These are phyloP conservation scores for Termitomyces sp. DNA, from an alignment of 768 basidiomycete species.

Conservation along the genomic window DNA sequence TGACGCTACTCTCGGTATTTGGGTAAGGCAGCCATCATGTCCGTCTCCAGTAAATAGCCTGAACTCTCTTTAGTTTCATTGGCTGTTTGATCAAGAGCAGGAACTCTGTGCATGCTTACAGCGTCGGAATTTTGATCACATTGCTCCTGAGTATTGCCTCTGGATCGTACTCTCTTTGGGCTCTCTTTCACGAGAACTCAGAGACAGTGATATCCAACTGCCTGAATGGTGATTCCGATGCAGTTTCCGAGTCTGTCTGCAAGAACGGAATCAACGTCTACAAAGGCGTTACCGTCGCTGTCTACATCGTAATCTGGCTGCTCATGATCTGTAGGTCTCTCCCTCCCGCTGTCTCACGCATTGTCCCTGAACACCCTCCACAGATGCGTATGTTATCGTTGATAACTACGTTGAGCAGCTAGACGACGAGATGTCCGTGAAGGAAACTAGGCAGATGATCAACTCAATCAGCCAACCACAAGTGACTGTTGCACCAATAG, in stretches of 20 bases:
- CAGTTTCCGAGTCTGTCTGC: constrained; percentile 37
- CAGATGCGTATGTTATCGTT: constrained; percentile 54
- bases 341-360: background rate
- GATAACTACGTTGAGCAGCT: constrained; percentile 53
- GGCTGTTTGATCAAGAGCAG: constrained; percentile 43
- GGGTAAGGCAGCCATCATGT: constrained; percentile 37
- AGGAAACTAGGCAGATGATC: constrained; percentile 24
- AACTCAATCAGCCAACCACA: constrained; percentile 21
- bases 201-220: constrained; percentile 37
- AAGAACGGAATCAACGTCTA: constrained; percentile 38
- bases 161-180: constrained; percentile 48
- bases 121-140: constrained; percentile 41
- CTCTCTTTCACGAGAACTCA: constrained; percentile 44
- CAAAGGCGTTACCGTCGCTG: constrained; percentile 41
- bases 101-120: constrained; percentile 43
- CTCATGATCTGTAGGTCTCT: constrained; percentile 50
- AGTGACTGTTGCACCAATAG: constrained; percentile 22
- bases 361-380: background rate
- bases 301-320: constrained; percentile 52
- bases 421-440: constrained; percentile 42
- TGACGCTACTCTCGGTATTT: constrained; percentile 46
- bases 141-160: constrained; percentile 45
- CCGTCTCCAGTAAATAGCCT: background rate
- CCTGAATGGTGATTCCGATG: constrained; percentile 29
- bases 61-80: constrained; percentile 32